Evolutionary conservation across 2,329 filamentous ascomycete species (phyloP).

Genomic region (Diaporthe sp.): DNA sequence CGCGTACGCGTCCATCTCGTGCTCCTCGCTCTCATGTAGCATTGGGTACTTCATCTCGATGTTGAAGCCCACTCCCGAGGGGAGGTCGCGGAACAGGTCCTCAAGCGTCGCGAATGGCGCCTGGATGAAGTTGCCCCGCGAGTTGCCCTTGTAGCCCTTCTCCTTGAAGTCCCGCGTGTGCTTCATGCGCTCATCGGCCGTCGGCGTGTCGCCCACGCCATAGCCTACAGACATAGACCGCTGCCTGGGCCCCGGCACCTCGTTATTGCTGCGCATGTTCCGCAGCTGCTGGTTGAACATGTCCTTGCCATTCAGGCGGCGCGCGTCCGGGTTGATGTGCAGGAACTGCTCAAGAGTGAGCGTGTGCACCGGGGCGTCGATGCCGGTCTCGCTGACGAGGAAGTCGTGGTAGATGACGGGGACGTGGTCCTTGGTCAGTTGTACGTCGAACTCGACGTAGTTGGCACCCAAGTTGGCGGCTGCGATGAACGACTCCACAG

Average conservation of each 20-base stretch:
- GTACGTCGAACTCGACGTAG: slow-evolving; percentile 87
- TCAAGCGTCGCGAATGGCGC: slow-evolving; percentile 95
- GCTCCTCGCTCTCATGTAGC: slow-evolving; percentile 93
- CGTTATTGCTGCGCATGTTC: slow-evolving; percentile 50
- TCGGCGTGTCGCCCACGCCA: slow-evolving; percentile 52
- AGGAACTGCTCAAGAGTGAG: slow-evolving; percentile 96
- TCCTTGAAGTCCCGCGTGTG: slow-evolving; percentile 95
- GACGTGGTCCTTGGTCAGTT: slow-evolving; percentile 98
- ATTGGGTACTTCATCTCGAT: slow-evolving; percentile 99
- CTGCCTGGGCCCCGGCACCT: slow-evolving; percentile 52
- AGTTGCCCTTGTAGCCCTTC: slow-evolving; percentile 97
- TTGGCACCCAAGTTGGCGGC: slow-evolving; percentile 91
- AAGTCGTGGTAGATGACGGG: slow-evolving; percentile 99
- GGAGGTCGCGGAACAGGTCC: slow-evolving; percentile 89
- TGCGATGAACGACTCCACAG: slow-evolving; percentile 94
- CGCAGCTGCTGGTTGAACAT: slow-evolving; percentile 48
- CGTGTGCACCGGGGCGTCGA: slow-evolving; percentile 96
- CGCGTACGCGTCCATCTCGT: slow-evolving; percentile 96
- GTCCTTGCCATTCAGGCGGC: slow-evolving; percentile 58
- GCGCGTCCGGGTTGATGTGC: slow-evolving; percentile 79
- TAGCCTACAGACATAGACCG: slow-evolving; percentile 71
- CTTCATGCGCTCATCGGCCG: slow-evolving; percentile 88
- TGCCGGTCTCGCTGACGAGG: slow-evolving; percentile 95
- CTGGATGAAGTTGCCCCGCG: slow-evolving; percentile 93
- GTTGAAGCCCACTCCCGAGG: slow-evolving; percentile 91